phyloP scores from a whole-genome alignment of 2,329 filamentous ascomycete species.

The Neospermospora avenae region DNA sequence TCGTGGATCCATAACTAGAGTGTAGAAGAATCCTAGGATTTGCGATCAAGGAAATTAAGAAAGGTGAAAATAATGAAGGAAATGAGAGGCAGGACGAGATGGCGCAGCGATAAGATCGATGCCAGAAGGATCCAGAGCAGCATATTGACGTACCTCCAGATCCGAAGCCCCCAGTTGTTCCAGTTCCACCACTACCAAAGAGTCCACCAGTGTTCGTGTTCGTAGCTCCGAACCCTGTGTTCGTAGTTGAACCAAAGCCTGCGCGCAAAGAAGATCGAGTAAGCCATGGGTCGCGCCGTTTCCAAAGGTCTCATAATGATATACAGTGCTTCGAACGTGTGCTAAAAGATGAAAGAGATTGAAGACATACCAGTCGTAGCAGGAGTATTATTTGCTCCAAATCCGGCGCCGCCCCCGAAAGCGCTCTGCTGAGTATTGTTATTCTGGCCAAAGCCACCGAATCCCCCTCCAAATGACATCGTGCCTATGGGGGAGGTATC shows the following conservation, averaged over 20 bases:
- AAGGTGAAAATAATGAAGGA: not conserved
- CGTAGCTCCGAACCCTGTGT: constrained; percentile 39
- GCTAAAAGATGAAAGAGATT: constrained; percentile 15
- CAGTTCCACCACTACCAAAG: constrained; percentile 40
- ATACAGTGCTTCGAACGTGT: constrained; percentile 13
- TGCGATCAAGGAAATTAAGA: not conserved
- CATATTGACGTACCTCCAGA: constrained; percentile 39
- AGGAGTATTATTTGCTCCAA: constrained; percentile 33
- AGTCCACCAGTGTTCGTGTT: constrained; percentile 37
- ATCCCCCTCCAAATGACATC: constrained; percentile 43
- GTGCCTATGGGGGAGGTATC: constrained; percentile 14
- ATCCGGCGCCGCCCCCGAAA: constrained; percentile 53
- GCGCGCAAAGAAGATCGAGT: constrained; percentile 32
- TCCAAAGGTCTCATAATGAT: constrained; percentile 15
- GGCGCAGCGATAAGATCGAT: constrained; percentile 16
- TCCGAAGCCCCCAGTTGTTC: constrained; percentile 35
- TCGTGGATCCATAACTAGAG: not conserved
- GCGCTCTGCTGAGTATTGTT: constrained; percentile 46
- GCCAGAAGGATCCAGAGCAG: constrained; percentile 24
- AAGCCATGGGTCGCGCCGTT: constrained; percentile 32
- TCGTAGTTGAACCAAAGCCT: constrained; percentile 43
- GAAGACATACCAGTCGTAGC: constrained; percentile 37
- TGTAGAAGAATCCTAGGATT: not conserved
- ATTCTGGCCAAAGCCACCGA: constrained; percentile 58
- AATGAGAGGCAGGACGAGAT: constrained; percentile 10